Evolutionary conservation across 2,329 filamentous ascomycete genomes (phyloP).

Genomic region (Phialocephala subalpina): DNA sequence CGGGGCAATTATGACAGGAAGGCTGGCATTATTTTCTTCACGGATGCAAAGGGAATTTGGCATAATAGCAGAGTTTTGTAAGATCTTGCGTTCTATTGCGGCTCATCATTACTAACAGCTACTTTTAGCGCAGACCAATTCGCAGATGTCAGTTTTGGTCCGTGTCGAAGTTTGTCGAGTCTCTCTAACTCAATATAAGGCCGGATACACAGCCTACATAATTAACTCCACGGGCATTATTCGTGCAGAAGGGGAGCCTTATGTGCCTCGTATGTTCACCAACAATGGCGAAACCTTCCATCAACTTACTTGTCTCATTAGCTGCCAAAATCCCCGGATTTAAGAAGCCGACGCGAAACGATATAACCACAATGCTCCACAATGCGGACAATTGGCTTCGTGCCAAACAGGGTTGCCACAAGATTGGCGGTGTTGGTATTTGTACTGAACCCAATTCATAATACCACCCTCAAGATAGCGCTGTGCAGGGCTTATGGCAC

Average conservation of each 20-base stretch:
- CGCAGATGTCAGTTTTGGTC: conserved; percentile 59
- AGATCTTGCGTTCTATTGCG: not conserved
- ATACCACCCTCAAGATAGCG: not conserved
- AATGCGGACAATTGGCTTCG: not conserved
- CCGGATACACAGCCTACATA: conserved; percentile 67
- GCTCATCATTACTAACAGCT: not conserved
- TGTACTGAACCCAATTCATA: not conserved
- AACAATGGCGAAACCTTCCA: not conserved
- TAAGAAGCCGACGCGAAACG: too few species aligned
- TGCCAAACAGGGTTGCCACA: not conserved
- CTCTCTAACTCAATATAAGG: conserved; percentile 9
- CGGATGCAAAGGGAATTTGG: conserved; percentile 6
- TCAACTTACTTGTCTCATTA: not conserved
- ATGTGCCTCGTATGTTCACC: not conserved
- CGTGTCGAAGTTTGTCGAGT: not conserved
- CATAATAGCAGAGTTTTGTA: conserved; percentile 7
- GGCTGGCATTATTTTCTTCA: not conserved
- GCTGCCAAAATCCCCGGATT: not conserved
- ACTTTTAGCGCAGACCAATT: conserved; percentile 71
- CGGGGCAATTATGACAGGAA: not conserved
- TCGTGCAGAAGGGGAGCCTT: conserved; percentile 4
- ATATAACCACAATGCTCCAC: not conserved
- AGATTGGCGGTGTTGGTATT: not conserved
- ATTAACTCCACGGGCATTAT: not conserved
- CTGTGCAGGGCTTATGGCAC: not conserved